A percentile compares a stretch with the other conserved stretches of the same genome.
These are phyloP conservation scores for Nicotiana tabacum DNA, from an alignment of 257 asterid genomes.

Conservation along the genomic window DNA sequence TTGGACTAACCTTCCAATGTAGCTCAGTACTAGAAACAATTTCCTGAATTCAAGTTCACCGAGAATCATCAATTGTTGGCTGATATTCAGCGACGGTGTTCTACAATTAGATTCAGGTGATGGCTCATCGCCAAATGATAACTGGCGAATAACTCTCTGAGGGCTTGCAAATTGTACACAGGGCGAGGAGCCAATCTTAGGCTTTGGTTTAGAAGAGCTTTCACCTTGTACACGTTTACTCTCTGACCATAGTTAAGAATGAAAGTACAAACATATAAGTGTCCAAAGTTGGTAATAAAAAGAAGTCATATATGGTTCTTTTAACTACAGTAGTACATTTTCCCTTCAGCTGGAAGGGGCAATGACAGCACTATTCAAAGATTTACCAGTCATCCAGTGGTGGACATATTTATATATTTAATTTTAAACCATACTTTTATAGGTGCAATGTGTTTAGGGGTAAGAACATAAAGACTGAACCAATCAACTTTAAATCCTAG, in stretches of 20 bases:
- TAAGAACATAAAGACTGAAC: no score
- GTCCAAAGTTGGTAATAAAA: neutral
- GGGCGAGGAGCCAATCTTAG: neutral
- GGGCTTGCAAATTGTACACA: neutral
- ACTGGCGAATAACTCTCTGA: neutral
- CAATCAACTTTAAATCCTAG: no score
- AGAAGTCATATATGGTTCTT: no score
- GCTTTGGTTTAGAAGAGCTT: neutral
- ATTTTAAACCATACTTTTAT: no score
- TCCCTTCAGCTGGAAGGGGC: no score
- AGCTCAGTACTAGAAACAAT: conserved; percentile 59
- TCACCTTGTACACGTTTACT: conserved; percentile 1
- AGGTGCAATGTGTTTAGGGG: no score
- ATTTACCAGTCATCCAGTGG: no score
- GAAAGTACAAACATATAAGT: neutral
- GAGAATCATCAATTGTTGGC: conserved; percentile 38
- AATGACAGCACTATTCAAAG: no score
- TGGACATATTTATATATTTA: no score
- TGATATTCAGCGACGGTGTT: neutral
- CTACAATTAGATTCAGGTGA: neutral
- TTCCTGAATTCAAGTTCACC: conserved; percentile 49
- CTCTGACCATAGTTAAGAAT: neutral
- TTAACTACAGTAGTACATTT: no score
- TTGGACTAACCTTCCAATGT: conserved; percentile 51
- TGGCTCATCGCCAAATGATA: neutral